Base-by-base conservation (phyloP, 108 stramenopile species). In the Nitzschia palea region DNA sequence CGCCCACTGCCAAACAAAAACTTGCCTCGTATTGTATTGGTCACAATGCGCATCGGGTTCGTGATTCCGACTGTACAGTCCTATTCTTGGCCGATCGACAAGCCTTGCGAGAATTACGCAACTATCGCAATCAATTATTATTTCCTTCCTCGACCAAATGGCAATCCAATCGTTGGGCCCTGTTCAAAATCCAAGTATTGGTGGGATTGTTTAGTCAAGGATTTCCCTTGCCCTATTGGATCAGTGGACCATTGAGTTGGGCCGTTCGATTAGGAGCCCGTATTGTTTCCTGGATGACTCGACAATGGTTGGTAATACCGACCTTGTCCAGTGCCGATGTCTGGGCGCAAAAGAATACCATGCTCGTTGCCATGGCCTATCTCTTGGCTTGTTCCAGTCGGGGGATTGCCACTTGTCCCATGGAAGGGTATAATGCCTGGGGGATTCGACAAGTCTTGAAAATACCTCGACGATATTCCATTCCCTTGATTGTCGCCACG, bases 341-440 rank as follows among this genome's bases (percentile, higher is more conserved):
- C 0, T 97, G 96, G 96, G 63, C 90, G 14, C 76, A 86, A 40
- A 97, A 97, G 76, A 92, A 95, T 65, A 89, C 92, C 25, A 87
- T 93, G 86, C 75, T 97, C n/a, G 87, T 86, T 0, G 96, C 90
- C 61, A 92, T 91, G 90, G 77, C 87, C 10, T 93, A 90, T 67
- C 80, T 94, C 77, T 65, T 94, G 23, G 93, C 80, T 25, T 94
- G 91, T 51, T 81, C 96, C 0, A 76, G 91, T 25, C 72, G 88
- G 23, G 86, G 88, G 4, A 27, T 95, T 23, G 89, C 85, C 6
- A 90, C 94, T 8, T 91, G 90, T 71, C 96, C 94, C 26, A 97
- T 97, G 94, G 96, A 97, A 70, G 96, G 96, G 0, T 79, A 87
- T 35, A 68, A 80, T 61, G 83, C 78, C 2, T 45, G 63, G 40